Evolutionary conservation across 352 stramenopile genomes (phyloP).

Genomic region (Globisporangium radiosum): DNA sequence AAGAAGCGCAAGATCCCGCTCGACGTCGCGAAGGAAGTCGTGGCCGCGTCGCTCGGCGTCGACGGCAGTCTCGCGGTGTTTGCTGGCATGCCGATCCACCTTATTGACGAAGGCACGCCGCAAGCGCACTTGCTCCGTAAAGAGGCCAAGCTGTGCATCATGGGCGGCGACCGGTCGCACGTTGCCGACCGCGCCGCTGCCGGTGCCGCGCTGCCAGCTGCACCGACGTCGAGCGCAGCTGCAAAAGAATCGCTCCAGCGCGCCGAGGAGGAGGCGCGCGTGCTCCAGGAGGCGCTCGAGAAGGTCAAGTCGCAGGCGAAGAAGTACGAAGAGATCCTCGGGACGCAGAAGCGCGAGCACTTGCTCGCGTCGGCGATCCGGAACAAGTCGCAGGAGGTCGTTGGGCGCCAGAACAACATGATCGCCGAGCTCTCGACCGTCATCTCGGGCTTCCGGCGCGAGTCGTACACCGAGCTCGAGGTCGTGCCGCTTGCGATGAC

Average conservation of each 20-base stretch:
- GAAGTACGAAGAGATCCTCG: slow-evolving; percentile 80
- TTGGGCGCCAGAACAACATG: slow-evolving; percentile 77
- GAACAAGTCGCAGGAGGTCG: slow-evolving; percentile 70
- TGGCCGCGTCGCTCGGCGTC: slow-evolving; percentile 68
- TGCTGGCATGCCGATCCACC: slow-evolving; percentile 60
- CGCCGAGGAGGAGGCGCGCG: slow-evolving; percentile 61
- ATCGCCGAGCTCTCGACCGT: slow-evolving; percentile 66
- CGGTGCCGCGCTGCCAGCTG: background rate
- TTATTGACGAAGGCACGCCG: slow-evolving; percentile 71
- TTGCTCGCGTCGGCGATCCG: slow-evolving; percentile 62
- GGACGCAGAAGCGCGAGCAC: slow-evolving; percentile 59
- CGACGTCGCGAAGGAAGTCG: slow-evolving; percentile 71
- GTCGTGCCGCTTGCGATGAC: slow-evolving; percentile 52
- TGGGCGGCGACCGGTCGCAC: slow-evolving; percentile 14
- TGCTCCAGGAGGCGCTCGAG: slow-evolving; percentile 76
- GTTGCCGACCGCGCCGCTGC: background rate
- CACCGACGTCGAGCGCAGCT: slow-evolving; percentile 16
- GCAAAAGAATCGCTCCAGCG: slow-evolving; percentile 67
- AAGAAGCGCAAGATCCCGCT: slow-evolving; percentile 81
- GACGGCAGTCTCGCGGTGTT: slow-evolving; percentile 64
- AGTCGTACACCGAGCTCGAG: slow-evolving; percentile 69
- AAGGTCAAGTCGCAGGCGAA: slow-evolving; percentile 81
- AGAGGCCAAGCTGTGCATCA: slow-evolving; percentile 76
- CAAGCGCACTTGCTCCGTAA: slow-evolving; percentile 77
- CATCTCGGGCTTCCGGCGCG: slow-evolving; percentile 70